Base-by-base conservation (phyloP, 768 basidiomycete species). In the Pleurotus eryngii region DNA sequence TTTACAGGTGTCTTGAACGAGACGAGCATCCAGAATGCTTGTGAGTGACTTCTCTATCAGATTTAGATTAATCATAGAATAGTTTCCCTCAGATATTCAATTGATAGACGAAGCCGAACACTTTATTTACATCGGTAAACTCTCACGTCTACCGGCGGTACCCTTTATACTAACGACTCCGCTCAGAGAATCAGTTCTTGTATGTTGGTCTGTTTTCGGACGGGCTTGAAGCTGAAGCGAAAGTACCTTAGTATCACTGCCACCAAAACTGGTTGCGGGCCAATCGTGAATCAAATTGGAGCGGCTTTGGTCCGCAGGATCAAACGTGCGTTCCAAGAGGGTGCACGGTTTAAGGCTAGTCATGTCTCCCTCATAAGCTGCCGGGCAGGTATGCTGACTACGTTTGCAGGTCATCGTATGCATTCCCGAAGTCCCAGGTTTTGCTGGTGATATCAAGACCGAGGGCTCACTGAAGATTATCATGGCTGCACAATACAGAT, bases 361-460 rank as follows among this genome's bases (percentile, higher is more conserved):
- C 26, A 48, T 24, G 15, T 17, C 7, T 46, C 15, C 22, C 17
- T n/a, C 47, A 14, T 6, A 17, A 12, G 42, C 42, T 26, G 37
- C 22, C 18, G 26, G 11, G 3, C 20, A 58, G 9, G 39, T 14
- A 42, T 5, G 18, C 43, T 27, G 14, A 40, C 9, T 22, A 46
- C 2, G 24, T 47, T 47, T 37, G 8, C 61, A 94, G 90, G 90
- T 97, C 53, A 76, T 96, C 49, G 82, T 98, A 12, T 73, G 88
- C 17, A 89, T 98, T 51, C 96, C 95, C 0, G 95, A 96, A 67
- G 79, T 97, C 1, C 95, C 95, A 12, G 95, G 88, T 1, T 97
- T 98, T 70, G 79, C 92, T 0, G 81, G 95, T 2, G 84, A 93
- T 67, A 78, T 97, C 68, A 89, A 86, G 74, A 74, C 71, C 47